Base-by-base conservation (phyloP, 2,329 filamentous ascomycete species). In the Gaeumannomyces sp. region DNA sequence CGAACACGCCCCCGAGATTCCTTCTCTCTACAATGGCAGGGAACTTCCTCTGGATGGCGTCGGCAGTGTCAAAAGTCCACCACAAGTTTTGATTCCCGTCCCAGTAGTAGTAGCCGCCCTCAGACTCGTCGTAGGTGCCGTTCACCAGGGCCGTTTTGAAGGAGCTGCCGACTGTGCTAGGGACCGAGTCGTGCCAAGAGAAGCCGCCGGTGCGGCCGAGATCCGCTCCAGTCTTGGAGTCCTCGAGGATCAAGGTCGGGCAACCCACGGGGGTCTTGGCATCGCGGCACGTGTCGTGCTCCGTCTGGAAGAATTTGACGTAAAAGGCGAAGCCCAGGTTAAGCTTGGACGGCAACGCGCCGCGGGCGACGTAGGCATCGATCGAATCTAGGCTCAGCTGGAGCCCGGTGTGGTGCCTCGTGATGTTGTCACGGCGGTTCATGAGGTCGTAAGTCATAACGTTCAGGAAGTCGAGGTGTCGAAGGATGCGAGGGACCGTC, bases 361-460 rank as follows among this genome's bases (percentile, higher is more conserved):
- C 88, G 29, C 82, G 81, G 2, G 77, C 74, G 22, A 88, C 73
- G 72, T 91, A 91, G 53, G 80, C 80, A 63, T 86, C 77, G 71
- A 92, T 73, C 0, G 83, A 77, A 5, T 81, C 76, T 1, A 84
- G 71, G 11, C 87, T 86, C 16, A 78, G 80, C 62, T 78, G 70
- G 29, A 90, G 76, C 7, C 86, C 85, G 13, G 82, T 84, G 70
- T 91, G 88, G 72, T 91, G 89, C 33, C 79, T 81, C 2, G 89
- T 91, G 27, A 80, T 73, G 62, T 78, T 84, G 72, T 91, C 86
- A n/a, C 89, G 84, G 14, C 89, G 86, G 76, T 90, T 91, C 83
- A 89, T 88, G 61, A 92, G 72, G 71, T 92, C 89, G 72, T 91
- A 91, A 0, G 83, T 81, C 88, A 91, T 91, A 68, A 91, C 76